Evolutionary conservation across 306 rosid species (phyloP).

Genomic region (Castanospermum australe): DNA sequence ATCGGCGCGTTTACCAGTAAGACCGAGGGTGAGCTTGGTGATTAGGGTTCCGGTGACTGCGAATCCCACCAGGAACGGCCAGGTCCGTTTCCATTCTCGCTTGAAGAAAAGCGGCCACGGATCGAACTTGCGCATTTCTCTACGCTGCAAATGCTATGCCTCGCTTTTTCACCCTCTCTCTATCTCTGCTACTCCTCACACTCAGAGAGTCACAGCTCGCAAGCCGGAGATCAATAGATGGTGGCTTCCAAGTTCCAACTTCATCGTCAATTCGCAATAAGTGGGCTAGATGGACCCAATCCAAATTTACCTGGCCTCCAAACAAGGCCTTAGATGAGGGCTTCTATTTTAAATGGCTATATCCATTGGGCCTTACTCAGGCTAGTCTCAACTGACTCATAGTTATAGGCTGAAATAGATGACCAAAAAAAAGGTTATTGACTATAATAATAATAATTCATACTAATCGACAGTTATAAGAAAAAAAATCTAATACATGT

Average conservation of each 20-base stretch:
- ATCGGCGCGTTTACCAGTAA: conserved; percentile 42
- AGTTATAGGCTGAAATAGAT: too few species aligned
- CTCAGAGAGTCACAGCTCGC: not conserved
- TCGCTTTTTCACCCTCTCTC: not conserved
- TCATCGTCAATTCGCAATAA: too few species aligned
- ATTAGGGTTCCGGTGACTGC: conserved; percentile 54
- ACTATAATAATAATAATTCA: too few species aligned
- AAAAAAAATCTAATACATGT: too few species aligned
- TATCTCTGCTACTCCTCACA: not conserved
- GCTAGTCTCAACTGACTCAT: too few species aligned
- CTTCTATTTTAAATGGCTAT: too few species aligned
- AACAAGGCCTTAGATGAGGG: not conserved
- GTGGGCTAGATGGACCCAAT: not conserved
- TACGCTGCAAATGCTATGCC: not conserved
- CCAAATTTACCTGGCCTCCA: not conserved
- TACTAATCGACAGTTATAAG: too few species aligned
- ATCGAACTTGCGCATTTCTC: conserved; percentile 56
- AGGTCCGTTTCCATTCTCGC: conserved; percentile 74
- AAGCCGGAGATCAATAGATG: not conserved
- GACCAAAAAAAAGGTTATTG: not conserved
- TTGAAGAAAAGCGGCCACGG: conserved; percentile 82
- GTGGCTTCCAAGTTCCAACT: not conserved
- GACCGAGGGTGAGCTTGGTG: conserved; percentile 61
- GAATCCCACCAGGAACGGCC: conserved; percentile 77
- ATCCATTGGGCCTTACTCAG: not conserved